Conservation (phyloP, 768 basidiomycete genomes). For the Pleurotus salmoneostramineus region DNA sequence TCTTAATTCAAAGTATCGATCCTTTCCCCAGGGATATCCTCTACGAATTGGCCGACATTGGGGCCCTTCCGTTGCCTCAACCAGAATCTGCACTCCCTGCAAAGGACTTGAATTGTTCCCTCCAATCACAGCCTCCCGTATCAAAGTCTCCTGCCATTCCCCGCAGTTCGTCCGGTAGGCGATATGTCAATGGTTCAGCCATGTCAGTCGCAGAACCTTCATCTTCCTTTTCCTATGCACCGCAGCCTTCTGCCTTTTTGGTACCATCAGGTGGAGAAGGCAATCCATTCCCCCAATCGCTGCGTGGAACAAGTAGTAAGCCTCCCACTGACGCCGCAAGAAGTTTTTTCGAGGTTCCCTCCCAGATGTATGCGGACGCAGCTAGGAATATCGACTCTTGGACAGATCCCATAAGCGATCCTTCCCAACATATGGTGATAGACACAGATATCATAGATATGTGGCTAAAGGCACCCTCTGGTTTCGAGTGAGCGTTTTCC, state of each 20-base stretch:
- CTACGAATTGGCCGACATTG: slow-evolving; percentile 15
- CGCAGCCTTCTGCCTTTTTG: no score
- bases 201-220: neutral
- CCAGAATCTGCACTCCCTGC: slow-evolving; percentile 24
- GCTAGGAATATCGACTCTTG: no score
- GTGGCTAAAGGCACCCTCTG: slow-evolving; percentile 60
- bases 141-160: neutral
- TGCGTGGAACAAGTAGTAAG: no score
- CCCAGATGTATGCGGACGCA: no score
- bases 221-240: no score
- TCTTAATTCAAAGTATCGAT: neutral
- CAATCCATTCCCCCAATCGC: no score
- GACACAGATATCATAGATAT: slow-evolving; percentile 52
- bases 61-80: slow-evolving; percentile 16
- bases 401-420: no score
- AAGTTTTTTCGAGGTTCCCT: no score
- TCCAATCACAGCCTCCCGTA: slow-evolving; percentile 22
- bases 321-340: no score
- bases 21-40: slow-evolving; percentile 12
- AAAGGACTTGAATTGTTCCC: slow-evolving; percentile 23
- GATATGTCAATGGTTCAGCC: no score
- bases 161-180: no score
- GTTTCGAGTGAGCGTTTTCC: slow-evolving; percentile 48
- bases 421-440: slow-evolving; percentile 14
- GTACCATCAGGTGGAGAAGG: no score